Percentiles rank a stretch among this genome's conserved stretches.
Conservation (phyloP, 2,329 filamentous ascomycete species). For the Aspergillus udagawae region DNA sequence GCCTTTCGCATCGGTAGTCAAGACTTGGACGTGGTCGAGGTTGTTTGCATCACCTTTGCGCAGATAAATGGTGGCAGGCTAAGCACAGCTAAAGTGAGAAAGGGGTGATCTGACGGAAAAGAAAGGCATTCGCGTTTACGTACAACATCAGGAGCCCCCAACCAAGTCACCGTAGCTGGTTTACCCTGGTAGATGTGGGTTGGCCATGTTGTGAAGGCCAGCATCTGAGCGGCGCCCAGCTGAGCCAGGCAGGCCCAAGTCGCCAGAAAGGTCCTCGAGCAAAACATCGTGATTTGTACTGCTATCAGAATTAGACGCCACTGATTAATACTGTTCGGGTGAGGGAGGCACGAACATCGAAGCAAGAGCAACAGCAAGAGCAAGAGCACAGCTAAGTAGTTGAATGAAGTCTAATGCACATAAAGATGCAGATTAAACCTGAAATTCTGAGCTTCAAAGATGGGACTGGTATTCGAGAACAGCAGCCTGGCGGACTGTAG, state of each 20-base stretch:
- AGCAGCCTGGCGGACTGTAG: not conserved
- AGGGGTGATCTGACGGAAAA: not conserved
- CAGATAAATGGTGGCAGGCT: conserved; percentile 54
- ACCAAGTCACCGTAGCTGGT: conserved; percentile 48
- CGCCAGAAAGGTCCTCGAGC: conserved; percentile 47
- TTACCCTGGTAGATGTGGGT: conserved; percentile 47
- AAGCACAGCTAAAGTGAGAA: conserved; percentile 12
- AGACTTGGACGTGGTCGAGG: conserved; percentile 47
- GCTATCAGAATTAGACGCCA: not conserved
- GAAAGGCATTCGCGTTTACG: not conserved
- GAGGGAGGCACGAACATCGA: not conserved
- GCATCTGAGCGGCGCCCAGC: conserved; percentile 45
- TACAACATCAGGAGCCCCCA: conserved; percentile 38
- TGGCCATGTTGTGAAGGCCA: conserved; percentile 53
- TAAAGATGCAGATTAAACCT: not conserved
- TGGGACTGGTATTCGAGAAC: not conserved
- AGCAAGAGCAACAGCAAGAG: not conserved
- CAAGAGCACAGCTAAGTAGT: not conserved
- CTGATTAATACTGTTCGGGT: not conserved
- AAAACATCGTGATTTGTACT: conserved; percentile 43
- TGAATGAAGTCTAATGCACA: not conserved
- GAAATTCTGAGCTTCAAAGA: not conserved
- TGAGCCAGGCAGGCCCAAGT: conserved; percentile 40
- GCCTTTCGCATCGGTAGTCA: conserved; percentile 45
- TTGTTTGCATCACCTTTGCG: conserved; percentile 49